A percentile compares a stretch with the other conserved stretches of the same genome.
phyloP scores from a whole-genome alignment of 257 asterid species.

The Ocimum tenuiflorum region DNA sequence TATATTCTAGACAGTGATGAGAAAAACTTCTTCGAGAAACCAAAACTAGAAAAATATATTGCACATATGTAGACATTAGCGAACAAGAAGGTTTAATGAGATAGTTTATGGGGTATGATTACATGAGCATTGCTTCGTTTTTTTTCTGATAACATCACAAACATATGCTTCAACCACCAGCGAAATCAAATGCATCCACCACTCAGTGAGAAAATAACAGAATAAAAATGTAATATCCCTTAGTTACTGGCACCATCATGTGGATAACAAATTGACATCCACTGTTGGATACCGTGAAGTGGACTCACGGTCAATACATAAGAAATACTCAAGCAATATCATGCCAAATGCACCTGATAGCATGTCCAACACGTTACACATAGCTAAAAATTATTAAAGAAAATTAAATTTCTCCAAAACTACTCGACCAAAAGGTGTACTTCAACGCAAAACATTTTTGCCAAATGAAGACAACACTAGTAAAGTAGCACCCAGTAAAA shows the following conservation, averaged over 20 bases:
- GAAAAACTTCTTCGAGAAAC: conserved; percentile 36
- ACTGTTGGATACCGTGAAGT: background rate
- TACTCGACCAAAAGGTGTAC: background rate
- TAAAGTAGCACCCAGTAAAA: background rate
- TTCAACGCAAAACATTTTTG: background rate
- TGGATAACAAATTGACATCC: background rate
- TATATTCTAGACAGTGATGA: conserved; percentile 31
- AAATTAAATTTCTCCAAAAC: background rate
- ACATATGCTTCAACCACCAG: conserved; percentile 4
- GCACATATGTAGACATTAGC: background rate
- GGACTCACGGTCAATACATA: background rate
- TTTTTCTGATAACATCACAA: background rate
- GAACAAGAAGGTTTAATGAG: background rate
- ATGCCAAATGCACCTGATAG: background rate
- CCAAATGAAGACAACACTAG: background rate
- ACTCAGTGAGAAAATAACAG: background rate
- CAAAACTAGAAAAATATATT: conserved; percentile 29
- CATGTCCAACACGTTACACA: no score
- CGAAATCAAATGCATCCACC: conserved; percentile 4
- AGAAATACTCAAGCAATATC: background rate
- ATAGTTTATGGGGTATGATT: background rate
- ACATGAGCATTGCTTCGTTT: background rate
- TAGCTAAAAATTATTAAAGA: background rate
- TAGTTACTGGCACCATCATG: background rate
- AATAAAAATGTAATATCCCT: background rate